Percentiles rank a stretch among this genome's conserved stretches.
Evolutionary conservation across 1,284 basidiomycete species (phyloP).

Genomic region (Polyporus tsugae): DNA sequence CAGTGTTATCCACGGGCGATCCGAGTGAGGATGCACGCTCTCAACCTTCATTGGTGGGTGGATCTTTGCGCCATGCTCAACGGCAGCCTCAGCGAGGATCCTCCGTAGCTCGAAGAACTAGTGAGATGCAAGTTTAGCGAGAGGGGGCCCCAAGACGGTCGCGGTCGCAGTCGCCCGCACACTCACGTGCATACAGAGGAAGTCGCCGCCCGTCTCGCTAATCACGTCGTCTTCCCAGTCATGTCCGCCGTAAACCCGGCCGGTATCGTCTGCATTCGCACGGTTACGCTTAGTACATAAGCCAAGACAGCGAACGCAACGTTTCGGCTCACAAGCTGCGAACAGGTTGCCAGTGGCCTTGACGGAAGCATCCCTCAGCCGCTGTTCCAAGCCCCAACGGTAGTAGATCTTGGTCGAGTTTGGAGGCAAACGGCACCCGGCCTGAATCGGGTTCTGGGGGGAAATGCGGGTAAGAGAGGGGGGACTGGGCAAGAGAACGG

Average conservation of each 20-base stretch:
- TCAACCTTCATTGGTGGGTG: conserved; percentile 26
- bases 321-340: conserved; percentile 20
- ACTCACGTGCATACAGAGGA: conserved; percentile 27
- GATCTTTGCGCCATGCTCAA: conserved; percentile 36
- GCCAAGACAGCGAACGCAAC: not conserved
- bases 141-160: too few relatives aligned
- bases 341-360: conserved; percentile 30
- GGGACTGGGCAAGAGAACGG: too few relatives aligned
- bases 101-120: conserved; percentile 40
- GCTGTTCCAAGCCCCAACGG: conserved; percentile 41
- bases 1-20: conserved; percentile 38
- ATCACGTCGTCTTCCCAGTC: conserved; percentile 40
- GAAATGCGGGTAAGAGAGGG: conserved; percentile 5
- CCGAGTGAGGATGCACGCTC: conserved; percentile 23
- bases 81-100: conserved; percentile 36
- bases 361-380: conserved; percentile 29
- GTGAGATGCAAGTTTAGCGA: not conserved
- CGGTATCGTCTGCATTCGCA: conserved; percentile 35
- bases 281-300: not conserved
- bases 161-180: too few relatives aligned
- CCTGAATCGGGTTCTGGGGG: conserved; percentile 32
- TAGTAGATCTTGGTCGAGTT: conserved; percentile 40
- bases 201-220: conserved; percentile 40
- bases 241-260: conserved; percentile 32
- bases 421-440: conserved; percentile 39